Base-by-base conservation (phyloP, 345 rosid species). In the Pugionium dolabratum region DNA sequence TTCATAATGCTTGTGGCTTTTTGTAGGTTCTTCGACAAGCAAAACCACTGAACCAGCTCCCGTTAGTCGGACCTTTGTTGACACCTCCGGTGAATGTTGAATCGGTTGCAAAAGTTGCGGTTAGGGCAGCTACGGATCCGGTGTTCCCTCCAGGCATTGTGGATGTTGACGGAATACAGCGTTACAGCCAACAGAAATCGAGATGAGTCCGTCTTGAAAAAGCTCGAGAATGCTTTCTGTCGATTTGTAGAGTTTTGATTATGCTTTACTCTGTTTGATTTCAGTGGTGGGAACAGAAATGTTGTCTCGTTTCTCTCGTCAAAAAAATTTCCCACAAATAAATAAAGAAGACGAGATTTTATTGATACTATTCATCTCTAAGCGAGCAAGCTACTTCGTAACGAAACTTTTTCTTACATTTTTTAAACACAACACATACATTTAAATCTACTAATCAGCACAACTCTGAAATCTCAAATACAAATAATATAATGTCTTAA, bases 141-240 rank as follows among this genome's bases (percentile, higher is more conserved):
- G 91, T 84, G 27, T 86, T 82, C 39, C 89, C 88, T 60, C 91
- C 87, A 0, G 91, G 89, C 61, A 76, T 84, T 6, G 57, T 86
- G 2, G 87, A 80, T 59, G 84, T 80, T 25, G 67, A 86, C 43
- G 91, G 82, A 55, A 86, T 84, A 30, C 72, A 66, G 63, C 86
- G 82, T n/a, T 82, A 80, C 56, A 79, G 71, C 78, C 84, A 76
- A 69, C 84, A 74, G 72, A 74, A 66, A 71, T 73, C 85, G 2
- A 77, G 76, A 75, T 86, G 70, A 52, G 76, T 30, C 29, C 1
- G 33, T 69, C 2, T 66, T 39, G 33, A 56, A 26, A 41, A 57
- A 27, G 57, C 37, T 26, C 18, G 18, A 18, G 58, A 59, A 54
- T 54, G 2, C 60, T 49, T 11, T 49, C 41, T 57, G 29, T 57